Base-by-base conservation (phyloP, 257 asterid genomes). In the Solanum medicagineum region DNA sequence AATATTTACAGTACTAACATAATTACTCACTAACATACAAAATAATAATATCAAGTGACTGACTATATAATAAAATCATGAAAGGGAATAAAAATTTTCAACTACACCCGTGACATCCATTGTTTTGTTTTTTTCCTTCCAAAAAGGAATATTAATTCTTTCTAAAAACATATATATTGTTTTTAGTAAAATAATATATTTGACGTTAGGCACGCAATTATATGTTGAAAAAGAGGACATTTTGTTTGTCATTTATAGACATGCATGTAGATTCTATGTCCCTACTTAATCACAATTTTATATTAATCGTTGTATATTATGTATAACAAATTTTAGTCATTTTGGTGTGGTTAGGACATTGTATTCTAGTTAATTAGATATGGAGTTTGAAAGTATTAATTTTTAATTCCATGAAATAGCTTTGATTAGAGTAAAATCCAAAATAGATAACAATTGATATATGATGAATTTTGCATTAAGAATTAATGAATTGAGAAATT, bases 61-160 rank as follows among this genome's bases (percentile, higher is more conserved):
- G 44, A 26, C 45, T 26, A 65, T 65, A 2, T 51, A 51, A 77
- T 26, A 51, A 77, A 77, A 77, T 17, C 1, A 26, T 51, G 40
- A 77, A 53, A 77, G 8, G 47, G 40, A 26, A 26, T 55, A 24
- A 77, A 77, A 77, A 53, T 0, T 32, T 32, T 20, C 36, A 42
- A 62, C 73, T 29, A 62, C 77, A 81, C 86, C 88, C 88, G 90
- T 89, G 90, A 87, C 91, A 60, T 84, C 84, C 86, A 47, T 85
- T 63, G 54, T 42, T 65, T 84, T 66, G 86, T 36, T 60, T 86
- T 81, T 17, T 57, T 59, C 63, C 60, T 54, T 10, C 29, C 42
- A 44, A 73, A 81, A 55, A 45, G 40, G 22, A 59, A 53, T 51
- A 71, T 59, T 47, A 79, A 54, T 17, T 74, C 44, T 49, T 24